Conservation (phyloP, 345 rosid species). For the Hibiscus trionum region DNA sequence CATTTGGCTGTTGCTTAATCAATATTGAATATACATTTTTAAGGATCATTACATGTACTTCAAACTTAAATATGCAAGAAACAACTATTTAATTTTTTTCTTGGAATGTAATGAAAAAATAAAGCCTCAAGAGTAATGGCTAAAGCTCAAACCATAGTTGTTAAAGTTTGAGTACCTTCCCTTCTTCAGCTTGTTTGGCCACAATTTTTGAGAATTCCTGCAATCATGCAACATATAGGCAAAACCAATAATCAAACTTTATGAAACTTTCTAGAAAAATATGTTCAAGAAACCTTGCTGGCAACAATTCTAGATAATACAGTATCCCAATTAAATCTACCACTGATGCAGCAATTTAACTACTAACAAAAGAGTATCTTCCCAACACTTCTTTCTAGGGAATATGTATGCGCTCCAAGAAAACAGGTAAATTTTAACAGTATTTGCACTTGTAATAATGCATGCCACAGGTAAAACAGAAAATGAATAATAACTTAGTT, state of each 20-base stretch:
- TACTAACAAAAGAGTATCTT: background rate
- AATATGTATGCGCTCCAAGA: background rate
- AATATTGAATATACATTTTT: background rate
- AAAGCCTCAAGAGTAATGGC: background rate
- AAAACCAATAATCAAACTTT: background rate
- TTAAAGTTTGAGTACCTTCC: constrained; percentile 49
- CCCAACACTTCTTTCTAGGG: background rate
- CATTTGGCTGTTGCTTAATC: background rate
- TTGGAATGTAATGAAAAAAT: background rate
- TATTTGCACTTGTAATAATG: background rate
- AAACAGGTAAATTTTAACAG: background rate
- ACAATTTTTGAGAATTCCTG: constrained; percentile 85
- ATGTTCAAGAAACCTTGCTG: background rate
- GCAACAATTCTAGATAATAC: constrained; percentile 1
- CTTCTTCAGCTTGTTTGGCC: constrained; percentile 88
- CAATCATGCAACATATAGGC: constrained; percentile 11
- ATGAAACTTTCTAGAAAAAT: background rate
- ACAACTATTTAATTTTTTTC: background rate
- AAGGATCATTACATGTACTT: background rate
- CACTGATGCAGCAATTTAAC: background rate
- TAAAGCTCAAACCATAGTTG: constrained; percentile 2
- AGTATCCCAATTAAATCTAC: constrained; percentile 10
- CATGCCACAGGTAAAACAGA: background rate
- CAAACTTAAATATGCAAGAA: background rate
- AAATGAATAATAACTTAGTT: background rate